phyloP scores from a whole-genome alignment of 2,329 filamentous ascomycete genomes.

The Cercospora sp. region DNA sequence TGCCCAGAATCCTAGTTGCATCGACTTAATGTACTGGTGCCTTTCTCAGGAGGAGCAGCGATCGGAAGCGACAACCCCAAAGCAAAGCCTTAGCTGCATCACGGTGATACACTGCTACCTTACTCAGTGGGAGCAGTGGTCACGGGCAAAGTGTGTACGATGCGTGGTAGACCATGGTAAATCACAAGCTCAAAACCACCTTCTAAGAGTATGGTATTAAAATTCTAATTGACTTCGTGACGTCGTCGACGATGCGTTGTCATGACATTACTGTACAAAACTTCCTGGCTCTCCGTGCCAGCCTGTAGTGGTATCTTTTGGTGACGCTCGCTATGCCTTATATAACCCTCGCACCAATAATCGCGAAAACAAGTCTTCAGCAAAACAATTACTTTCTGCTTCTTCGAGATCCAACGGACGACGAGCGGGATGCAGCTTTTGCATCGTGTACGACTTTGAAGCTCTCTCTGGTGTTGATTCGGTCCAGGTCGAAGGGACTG shows the following conservation, averaged over 20 bases:
- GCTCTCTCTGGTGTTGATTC: conserved; percentile 51
- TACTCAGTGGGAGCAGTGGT: not conserved
- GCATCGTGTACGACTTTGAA: conserved; percentile 36
- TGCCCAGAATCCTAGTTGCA: not conserved
- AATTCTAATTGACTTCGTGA: not conserved
- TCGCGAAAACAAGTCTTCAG: not conserved
- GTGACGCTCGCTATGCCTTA: not conserved
- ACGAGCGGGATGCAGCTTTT: not conserved
- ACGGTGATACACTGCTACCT: not conserved
- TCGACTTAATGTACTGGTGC: not conserved
- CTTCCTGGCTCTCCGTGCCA: not conserved
- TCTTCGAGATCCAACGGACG: not conserved
- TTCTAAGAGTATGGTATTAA: not conserved
- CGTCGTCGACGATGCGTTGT: not conserved
- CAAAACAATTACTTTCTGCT: not conserved
- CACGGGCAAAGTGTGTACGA: not conserved
- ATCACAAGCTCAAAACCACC: not conserved
- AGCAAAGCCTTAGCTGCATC: not conserved
- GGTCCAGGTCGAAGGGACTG: conserved; percentile 53
- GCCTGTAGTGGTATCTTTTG: not conserved
- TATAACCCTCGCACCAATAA: too few relatives aligned
- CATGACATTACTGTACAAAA: conserved; percentile 10
- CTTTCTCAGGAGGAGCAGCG: not conserved
- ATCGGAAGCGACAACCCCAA: not conserved
- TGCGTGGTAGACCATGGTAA: not conserved